Evolutionary conservation across 208 protist genomes (phyloP).

Genomic region (Crithidia mellificae): DNA sequence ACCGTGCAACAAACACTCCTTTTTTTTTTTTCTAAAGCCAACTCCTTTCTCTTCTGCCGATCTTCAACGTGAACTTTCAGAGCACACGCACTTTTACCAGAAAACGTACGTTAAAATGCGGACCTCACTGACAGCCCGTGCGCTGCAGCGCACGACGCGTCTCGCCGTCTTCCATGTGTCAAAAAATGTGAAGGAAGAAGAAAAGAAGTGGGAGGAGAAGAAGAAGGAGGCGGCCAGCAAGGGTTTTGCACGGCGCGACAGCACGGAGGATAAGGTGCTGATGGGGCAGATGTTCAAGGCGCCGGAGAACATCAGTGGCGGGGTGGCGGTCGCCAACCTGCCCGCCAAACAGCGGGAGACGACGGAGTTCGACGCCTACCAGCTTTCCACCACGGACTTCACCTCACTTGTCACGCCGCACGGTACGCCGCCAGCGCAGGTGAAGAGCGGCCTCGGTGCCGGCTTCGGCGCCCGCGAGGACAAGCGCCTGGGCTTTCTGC

Average conservation of each 20-base stretch:
- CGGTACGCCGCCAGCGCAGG: conserved; percentile 22
- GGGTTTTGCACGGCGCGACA: conserved; percentile 67
- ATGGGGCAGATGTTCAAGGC: conserved; percentile 55
- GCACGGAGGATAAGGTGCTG: conserved; percentile 49
- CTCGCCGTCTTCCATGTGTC: conserved; percentile 28
- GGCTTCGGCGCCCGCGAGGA: conserved; percentile 82
- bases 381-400: conserved; percentile 79
- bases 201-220: conserved; percentile 38
- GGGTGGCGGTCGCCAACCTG: conserved; percentile 70
- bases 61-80: too few relatives aligned
- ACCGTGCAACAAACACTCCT: too few relatives aligned
- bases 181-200: conserved; percentile 36
- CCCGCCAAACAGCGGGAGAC: conserved; percentile 46
- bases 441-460: conserved; percentile 62
- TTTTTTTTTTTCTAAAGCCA: too few relatives aligned
- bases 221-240: conserved; percentile 50
- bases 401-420: conserved; percentile 77
- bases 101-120: background rate
- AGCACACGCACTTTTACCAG: conserved; percentile 3
- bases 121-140: background rate
- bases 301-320: conserved; percentile 41
- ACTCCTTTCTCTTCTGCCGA: background rate
- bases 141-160: conserved; percentile 16
- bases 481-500: conserved; percentile 82
- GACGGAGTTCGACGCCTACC: conserved; percentile 75